These are phyloP conservation scores for Akanthomyces uredinophilus DNA, from an alignment of 2,329 filamentous ascomycete species.

Conservation along the genomic window DNA sequence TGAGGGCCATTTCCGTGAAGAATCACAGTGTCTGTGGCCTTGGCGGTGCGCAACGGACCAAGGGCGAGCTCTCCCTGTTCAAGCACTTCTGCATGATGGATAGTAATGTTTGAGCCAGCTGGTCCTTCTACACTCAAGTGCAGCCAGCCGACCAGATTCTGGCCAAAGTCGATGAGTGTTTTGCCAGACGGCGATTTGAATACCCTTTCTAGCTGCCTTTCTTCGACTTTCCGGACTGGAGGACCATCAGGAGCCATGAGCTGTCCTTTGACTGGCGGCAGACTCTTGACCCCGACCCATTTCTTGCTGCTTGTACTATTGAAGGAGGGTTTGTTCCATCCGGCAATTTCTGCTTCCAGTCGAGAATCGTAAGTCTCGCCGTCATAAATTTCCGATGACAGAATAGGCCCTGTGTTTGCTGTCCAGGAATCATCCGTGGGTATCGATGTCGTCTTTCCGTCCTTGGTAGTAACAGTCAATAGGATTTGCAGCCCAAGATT, in stretches of 20 bases:
- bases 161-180: slow-evolving; percentile 49
- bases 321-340: slow-evolving; percentile 24
- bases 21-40: slow-evolving; percentile 36
- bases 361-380: slow-evolving; percentile 46
- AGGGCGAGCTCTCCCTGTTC: slow-evolving; percentile 38
- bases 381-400: slow-evolving; percentile 43
- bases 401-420: slow-evolving; percentile 28
- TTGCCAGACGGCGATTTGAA: slow-evolving; percentile 36
- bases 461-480: slow-evolving; percentile 30
- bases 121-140: slow-evolving; percentile 33
- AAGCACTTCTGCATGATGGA: slow-evolving; percentile 52
- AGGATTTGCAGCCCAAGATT: slow-evolving; percentile 34
- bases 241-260: slow-evolving; percentile 38
- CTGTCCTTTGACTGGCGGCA: slow-evolving; percentile 25
- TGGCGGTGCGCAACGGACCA: slow-evolving; percentile 24
- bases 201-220: slow-evolving; percentile 26
- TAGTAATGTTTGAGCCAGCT: slow-evolving; percentile 35
- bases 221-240: slow-evolving; percentile 36
- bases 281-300: slow-evolving; percentile 28
- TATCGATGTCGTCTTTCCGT: slow-evolving; percentile 26
- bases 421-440: slow-evolving; percentile 36
- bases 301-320: slow-evolving; percentile 15
- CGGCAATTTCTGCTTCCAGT: slow-evolving; percentile 25
- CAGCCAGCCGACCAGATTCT: slow-evolving; percentile 51
- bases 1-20: slow-evolving; percentile 20